Conservation (phyloP, 805 yeast species). For the Spathaspora hagerdaliae region DNA sequence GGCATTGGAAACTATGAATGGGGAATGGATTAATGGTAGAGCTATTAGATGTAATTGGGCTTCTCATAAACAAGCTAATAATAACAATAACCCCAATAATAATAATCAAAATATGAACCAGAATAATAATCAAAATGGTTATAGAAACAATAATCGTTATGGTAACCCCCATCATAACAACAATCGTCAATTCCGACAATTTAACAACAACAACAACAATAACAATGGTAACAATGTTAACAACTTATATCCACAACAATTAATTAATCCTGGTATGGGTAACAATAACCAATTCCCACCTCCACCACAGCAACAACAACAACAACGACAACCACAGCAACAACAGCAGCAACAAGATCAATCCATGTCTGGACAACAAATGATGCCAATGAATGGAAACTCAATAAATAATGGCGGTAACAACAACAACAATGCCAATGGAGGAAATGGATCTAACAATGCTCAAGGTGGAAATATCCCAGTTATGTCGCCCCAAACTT, state of each 20-base stretch:
- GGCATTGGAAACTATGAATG: conserved; percentile 73
- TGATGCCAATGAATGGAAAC: conserved; percentile 11
- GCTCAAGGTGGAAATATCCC: conserved; percentile 14
- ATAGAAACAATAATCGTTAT: conserved; percentile 10
- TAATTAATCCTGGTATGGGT: conserved; percentile 1
- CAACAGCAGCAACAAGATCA: conserved; percentile 2
- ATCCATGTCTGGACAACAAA: background rate
- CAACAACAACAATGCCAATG: conserved; percentile 1
- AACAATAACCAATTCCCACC: background rate
- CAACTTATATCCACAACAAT: conserved; percentile 4
- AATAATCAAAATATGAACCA: conserved; percentile 9
- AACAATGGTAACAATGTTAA: conserved; percentile 1
- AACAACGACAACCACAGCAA: background rate
- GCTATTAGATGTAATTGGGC: conserved; percentile 89
- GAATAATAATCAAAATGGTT: conserved; percentile 11
- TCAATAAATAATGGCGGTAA: conserved; percentile 9
- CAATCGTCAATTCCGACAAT: conserved; percentile 11
- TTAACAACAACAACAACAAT: conserved; percentile 9
- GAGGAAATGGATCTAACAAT: background rate
- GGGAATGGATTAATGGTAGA: conserved; percentile 67
- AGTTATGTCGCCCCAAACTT: conserved; percentile 50
- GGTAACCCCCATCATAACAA: conserved; percentile 7
- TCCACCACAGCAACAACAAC: background rate
- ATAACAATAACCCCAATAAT: conserved; percentile 13
- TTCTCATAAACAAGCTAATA: conserved; percentile 51